Percentiles rank a stretch among this genome's conserved stretches.
Conservation (phyloP, 306 rosid species). For the Sindora glabra region DNA sequence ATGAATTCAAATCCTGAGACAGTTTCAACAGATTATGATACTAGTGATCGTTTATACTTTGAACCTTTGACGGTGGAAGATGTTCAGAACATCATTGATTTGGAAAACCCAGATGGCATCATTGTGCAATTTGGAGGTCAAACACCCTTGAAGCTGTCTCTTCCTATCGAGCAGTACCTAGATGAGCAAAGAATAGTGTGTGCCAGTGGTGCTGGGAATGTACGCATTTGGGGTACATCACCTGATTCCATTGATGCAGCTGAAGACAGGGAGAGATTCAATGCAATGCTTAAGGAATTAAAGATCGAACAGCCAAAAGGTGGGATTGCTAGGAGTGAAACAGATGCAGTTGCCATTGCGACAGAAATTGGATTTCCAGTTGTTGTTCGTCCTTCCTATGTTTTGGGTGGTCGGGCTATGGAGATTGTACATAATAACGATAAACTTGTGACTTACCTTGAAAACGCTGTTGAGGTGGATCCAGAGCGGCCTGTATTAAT, state of each 20-base stretch:
- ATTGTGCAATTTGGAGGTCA: constrained; percentile 99
- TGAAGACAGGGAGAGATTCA: constrained; percentile 95
- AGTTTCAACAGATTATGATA: constrained; percentile 94
- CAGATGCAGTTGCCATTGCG: constrained; percentile 82
- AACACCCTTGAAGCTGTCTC: constrained; percentile 86
- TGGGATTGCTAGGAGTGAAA: constrained; percentile 93
- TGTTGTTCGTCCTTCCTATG: constrained; percentile 95
- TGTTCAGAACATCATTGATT: constrained; percentile 67
- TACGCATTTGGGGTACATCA: constrained; percentile 93
- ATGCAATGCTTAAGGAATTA: constrained; percentile 65
- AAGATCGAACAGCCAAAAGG: constrained; percentile 96
- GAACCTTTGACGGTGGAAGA: constrained; percentile 92
- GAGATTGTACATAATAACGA: constrained; percentile 84
- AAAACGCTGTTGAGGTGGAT: constrained; percentile 95
- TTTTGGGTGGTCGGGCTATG: constrained; percentile 98
- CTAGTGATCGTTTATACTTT: constrained; percentile 92
- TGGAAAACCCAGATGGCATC: constrained; percentile 97
- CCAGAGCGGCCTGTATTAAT: constrained; percentile 91
- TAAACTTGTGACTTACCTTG: constrained; percentile 72
- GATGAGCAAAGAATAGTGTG: constrained; percentile 67
- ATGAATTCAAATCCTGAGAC: constrained; percentile 98
- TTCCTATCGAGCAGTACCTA: constrained; percentile 72
- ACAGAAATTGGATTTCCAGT: constrained; percentile 83
- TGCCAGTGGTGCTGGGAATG: constrained; percentile 63
- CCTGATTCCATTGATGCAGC: constrained; percentile 95